Evolutionary conservation across 345 rosid genomes (phyloP), one percentile per base, ranked within the genome.

Genomic region (Eucalyptus victrix): DNA sequence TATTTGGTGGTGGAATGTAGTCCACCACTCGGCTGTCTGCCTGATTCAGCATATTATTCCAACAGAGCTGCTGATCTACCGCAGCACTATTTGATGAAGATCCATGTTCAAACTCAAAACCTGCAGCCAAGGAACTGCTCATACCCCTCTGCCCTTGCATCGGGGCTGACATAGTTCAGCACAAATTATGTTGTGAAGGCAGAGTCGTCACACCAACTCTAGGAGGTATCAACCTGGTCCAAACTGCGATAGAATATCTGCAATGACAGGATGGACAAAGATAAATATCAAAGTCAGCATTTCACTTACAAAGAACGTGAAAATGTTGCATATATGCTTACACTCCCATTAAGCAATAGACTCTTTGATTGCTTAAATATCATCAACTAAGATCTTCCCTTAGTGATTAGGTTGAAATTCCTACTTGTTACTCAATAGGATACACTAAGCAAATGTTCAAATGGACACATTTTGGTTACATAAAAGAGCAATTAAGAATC

Each of bases 81-180:
- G 92, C 91, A 87, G 94, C 91, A 91, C 92, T 95, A 88, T 90
- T 93, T 87, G 98, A 95, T 83, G 99, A 49, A 87, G 99, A 96
- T 62, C 96, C 98, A 90, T 93, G 97, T 76, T 97, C 99, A 89
- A 95, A 94, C 91, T 94, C 94, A 91, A 97, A 90, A 47, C 94
- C 88, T 90, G 94, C 98, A 87, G 98, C 94, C 90, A 96, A 92
- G 89, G 97, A 96, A 92, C 96, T 96, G 51, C 97, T 89, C 8
- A 94, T 92, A 88, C 96, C 95, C 92, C 96, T 95, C 89, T 95
- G 96, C 93, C 99, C 95, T 93, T 96, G 99, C 99, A 97, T 97
- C 91, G 90, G 94, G 93, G 93, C 88, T 90, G 86, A 49, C 87
- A 81, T 45, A n/a, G 80, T 89, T 60, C 80, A 91, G 62, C 23